These are phyloP conservation scores for Cladochytrium replicatum DNA, from an alignment of 192 early-diverging fungal species.

Conservation along the genomic window DNA sequence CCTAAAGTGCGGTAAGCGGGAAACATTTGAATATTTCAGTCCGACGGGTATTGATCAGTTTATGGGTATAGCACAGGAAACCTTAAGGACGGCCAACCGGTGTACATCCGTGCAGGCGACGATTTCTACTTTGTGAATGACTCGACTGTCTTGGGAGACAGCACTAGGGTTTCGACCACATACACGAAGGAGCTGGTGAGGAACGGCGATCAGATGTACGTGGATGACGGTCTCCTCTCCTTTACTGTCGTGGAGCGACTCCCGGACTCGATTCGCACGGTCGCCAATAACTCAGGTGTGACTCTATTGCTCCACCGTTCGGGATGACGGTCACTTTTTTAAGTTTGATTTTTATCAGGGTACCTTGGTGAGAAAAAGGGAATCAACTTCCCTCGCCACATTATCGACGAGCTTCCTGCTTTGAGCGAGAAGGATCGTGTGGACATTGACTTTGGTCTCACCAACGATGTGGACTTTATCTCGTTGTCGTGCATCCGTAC, in stretches of 20 bases:
- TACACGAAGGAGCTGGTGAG: constrained; percentile 47
- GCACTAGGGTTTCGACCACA: constrained; percentile 31
- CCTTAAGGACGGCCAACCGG: constrained; percentile 27
- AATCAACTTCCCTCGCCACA: constrained; percentile 43
- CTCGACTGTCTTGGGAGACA: constrained; percentile 30
- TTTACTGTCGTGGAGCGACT: constrained; percentile 77
- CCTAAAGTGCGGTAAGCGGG: constrained; percentile 41
- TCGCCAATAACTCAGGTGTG: constrained; percentile 37
- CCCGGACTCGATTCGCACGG: constrained; percentile 30
- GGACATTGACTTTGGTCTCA: constrained; percentile 38
- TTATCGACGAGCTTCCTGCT: constrained; percentile 45
- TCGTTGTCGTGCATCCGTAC: constrained; percentile 47
- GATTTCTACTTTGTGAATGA: constrained; percentile 53
- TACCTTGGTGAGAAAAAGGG: constrained; percentile 45
- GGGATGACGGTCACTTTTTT: too few species aligned
- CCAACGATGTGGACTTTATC: constrained; percentile 39
- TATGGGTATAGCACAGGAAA: constrained; percentile 29
- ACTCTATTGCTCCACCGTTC: neutral
- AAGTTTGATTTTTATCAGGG: constrained; percentile 22
- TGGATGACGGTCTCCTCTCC: constrained; percentile 93
- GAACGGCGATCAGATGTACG: constrained; percentile 46
- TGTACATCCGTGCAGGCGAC: constrained; percentile 33
- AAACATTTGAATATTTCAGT: too few species aligned
- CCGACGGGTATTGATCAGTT: too few species aligned
- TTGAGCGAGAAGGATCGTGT: constrained; percentile 40